Conservation (phyloP, 768 basidiomycete species). For the Filobasidium wieringae region DNA sequence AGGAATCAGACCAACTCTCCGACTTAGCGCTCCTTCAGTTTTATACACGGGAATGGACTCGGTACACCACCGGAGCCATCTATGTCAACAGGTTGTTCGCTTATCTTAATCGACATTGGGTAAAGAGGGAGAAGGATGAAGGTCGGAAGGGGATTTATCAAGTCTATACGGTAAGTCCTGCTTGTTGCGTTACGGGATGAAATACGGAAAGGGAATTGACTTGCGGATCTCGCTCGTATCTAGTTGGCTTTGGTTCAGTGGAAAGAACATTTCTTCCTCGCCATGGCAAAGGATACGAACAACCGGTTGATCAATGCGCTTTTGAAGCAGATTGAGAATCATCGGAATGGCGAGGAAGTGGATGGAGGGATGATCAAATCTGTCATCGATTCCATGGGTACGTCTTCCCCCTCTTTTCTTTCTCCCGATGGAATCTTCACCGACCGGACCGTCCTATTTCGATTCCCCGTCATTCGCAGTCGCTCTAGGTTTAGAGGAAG, state of each 20-base stretch:
- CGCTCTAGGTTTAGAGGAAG: constrained; percentile 84
- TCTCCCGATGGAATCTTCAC: too few species aligned
- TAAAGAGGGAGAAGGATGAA: constrained; percentile 93
- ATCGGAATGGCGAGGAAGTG: constrained; percentile 86
- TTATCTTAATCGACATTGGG: constrained; percentile 98
- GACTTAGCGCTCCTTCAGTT: constrained; percentile 80
- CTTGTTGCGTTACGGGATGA: neutral
- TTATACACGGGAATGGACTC: constrained; percentile 86
- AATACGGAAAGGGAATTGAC: neutral
- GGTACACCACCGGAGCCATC: constrained; percentile 92
- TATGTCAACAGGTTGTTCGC: constrained; percentile 96
- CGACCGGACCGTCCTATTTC: neutral
- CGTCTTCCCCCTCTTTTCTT: constrained; percentile 14
- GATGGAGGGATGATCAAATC: constrained; percentile 87
- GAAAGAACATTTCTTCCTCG: constrained; percentile 80
- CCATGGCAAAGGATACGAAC: constrained; percentile 62
- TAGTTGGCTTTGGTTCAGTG: constrained; percentile 92
- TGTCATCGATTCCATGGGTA: constrained; percentile 77
- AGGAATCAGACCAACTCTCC: constrained; percentile 69
- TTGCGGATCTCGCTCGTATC: neutral
- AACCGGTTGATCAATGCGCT: constrained; percentile 76
- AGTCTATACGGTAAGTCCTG: constrained; percentile 72
- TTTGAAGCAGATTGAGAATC: constrained; percentile 77
- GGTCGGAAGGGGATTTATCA: constrained; percentile 88
- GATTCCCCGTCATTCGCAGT: constrained; percentile 40